Conservation (phyloP, 352 stramenopile genomes). For the Globisporangium paroecandrum region DNA sequence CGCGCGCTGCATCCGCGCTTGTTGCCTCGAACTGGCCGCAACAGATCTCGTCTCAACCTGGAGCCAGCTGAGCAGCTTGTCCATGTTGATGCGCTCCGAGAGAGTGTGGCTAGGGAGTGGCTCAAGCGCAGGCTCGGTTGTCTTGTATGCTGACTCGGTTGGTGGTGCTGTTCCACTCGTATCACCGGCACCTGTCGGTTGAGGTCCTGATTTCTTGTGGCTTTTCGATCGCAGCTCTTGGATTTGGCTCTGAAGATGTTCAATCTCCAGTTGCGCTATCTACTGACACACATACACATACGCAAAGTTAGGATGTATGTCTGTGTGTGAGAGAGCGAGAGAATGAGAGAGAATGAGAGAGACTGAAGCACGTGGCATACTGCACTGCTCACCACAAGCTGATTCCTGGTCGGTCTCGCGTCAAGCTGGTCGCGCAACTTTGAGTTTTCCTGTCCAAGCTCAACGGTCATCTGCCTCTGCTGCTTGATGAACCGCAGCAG, state of each 20-base stretch:
- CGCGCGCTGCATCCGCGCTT: conserved; percentile 12
- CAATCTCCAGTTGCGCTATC: conserved; percentile 11
- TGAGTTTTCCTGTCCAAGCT: conserved; percentile 22
- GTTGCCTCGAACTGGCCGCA: neutral
- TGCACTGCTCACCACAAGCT: conserved; percentile 19
- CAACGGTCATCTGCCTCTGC: conserved; percentile 17
- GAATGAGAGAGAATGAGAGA: no score
- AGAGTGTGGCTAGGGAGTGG: conserved; percentile 14
- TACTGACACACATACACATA: neutral
- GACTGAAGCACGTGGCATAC: neutral
- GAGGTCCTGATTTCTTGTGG: neutral
- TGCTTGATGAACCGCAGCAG: conserved; percentile 16
- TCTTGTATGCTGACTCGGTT: neutral
- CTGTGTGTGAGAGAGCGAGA: neutral
- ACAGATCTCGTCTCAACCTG: conserved; percentile 23
- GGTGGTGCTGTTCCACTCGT: neutral
- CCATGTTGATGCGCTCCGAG: conserved; percentile 23
- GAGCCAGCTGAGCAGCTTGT: conserved; percentile 31
- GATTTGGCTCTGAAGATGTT: conserved; percentile 3
- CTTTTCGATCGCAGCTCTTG: neutral
- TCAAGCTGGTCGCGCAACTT: conserved; percentile 26
- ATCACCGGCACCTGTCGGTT: neutral
- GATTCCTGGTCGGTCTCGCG: conserved; percentile 15
- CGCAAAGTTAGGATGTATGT: neutral
- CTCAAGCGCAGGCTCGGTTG: conserved; percentile 10